These are phyloP conservation scores for Agapanthus africanus DNA, from an alignment of 106 monocot species.

Conservation along the genomic window DNA sequence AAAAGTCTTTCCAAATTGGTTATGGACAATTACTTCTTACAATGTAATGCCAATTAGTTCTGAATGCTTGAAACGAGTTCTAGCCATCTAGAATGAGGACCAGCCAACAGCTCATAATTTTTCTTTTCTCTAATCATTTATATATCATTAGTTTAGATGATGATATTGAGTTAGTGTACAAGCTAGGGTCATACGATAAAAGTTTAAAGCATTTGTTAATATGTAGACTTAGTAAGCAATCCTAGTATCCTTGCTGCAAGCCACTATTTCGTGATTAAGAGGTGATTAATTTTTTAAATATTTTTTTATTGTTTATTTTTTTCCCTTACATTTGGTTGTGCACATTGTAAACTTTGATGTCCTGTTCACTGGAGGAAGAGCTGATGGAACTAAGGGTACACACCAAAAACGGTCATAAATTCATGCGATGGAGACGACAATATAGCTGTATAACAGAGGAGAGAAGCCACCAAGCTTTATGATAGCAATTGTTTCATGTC, in stretches of 20 bases:
- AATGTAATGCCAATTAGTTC: not conserved
- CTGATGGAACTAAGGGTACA: not conserved
- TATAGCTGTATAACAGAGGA: not conserved
- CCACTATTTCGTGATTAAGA: no score
- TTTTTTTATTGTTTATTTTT: slow-evolving; percentile 74
- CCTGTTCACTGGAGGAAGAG: not conserved
- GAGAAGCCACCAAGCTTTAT: not conserved
- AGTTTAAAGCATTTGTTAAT: no score
- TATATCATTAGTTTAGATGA: not conserved
- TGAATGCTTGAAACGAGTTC: not conserved
- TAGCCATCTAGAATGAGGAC: no score
- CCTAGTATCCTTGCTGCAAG: no score
- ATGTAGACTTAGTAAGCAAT: no score
- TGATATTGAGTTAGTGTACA: slow-evolving; percentile 11
- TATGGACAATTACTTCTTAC: not conserved
- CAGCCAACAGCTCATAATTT: not conserved
- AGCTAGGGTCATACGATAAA: no score
- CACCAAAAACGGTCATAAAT: not conserved
- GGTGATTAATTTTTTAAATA: no score
- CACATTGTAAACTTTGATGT: no score
- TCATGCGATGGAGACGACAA: not conserved
- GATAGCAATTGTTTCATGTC: not conserved
- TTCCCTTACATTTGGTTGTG: no score
- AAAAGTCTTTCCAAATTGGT: no score
- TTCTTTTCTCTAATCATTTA: not conserved